These are phyloP conservation scores for Xylaria intraflava DNA, from an alignment of 495 filamentous ascomycete genomes.

Conservation along the genomic window DNA sequence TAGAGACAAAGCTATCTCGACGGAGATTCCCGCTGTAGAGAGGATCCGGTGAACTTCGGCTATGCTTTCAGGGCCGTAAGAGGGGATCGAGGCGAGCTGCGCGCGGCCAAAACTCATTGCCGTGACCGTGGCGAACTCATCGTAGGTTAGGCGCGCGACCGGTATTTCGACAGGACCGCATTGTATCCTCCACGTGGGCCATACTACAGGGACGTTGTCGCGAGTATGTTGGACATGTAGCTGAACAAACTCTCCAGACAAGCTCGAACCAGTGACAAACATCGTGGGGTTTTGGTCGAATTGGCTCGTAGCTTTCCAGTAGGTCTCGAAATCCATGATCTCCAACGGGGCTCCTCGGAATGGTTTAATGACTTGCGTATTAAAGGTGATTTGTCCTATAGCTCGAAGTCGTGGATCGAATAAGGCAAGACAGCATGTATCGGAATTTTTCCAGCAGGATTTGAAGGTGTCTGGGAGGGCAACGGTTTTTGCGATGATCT, in stretches of 20 bases:
- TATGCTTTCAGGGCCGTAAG: constrained; percentile 48
- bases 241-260: constrained; percentile 88
- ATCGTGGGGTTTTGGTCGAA: constrained; percentile 73
- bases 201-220: constrained; percentile 80
- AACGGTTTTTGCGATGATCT: constrained; percentile 91
- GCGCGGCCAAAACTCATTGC: constrained; percentile 39
- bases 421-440: constrained; percentile 74
- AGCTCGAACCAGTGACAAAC: constrained; percentile 88
- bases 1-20: constrained; percentile 64
- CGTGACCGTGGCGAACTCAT: constrained; percentile 66
- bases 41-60: constrained; percentile 61
- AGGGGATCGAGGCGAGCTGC: constrained; percentile 40
- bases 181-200: constrained; percentile 71
- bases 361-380: constrained; percentile 92
- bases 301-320: constrained; percentile 97
- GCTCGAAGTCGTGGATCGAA: constrained; percentile 88
- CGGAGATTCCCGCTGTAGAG: constrained; percentile 64
- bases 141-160: constrained; percentile 64
- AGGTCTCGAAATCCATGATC: constrained; percentile 96
- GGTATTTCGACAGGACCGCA: constrained; percentile 76
- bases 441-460: constrained; percentile 64
- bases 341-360: constrained; percentile 91
- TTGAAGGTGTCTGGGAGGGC: constrained; percentile 81
- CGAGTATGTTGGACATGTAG: constrained; percentile 85
- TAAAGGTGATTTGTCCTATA: constrained; percentile 92